These are phyloP conservation scores for Aureobasidium sp. DNA, from an alignment of 2,329 filamentous ascomycete genomes.

Conservation along the genomic window DNA sequence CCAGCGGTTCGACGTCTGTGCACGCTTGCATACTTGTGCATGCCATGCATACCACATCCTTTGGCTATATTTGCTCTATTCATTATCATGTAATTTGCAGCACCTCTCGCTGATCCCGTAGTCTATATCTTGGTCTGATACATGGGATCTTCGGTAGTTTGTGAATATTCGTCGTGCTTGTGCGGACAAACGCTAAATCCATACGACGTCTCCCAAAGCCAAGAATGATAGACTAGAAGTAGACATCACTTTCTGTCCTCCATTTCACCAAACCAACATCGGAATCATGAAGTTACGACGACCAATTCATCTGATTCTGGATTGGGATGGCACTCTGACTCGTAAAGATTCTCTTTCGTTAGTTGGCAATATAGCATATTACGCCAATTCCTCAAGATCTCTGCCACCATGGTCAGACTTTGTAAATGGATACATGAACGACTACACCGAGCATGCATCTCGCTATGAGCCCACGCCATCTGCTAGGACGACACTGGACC, in stretches of 20 bases:
- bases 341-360: constrained; percentile 38
- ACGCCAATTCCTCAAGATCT: background rate
- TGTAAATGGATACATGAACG: constrained; percentile 35
- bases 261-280: background rate
- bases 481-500: constrained; percentile 26
- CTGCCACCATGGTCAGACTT: constrained; percentile 32
- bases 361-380: constrained; percentile 32
- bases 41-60: too few species aligned
- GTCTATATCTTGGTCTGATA: too few species aligned
- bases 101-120: too few species aligned
- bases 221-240: too few species aligned
- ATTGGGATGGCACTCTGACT: constrained; percentile 44
- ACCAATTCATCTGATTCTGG: constrained; percentile 34
- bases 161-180: too few species aligned
- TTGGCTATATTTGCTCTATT: too few species aligned
- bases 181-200: too few species aligned
- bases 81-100: too few species aligned
- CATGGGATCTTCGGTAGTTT: too few species aligned
- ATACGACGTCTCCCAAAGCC: background rate
- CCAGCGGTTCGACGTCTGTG: background rate
- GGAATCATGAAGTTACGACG: background rate
- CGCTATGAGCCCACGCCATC: constrained; percentile 23
- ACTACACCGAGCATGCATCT: constrained; percentile 31
- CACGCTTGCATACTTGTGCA: background rate
- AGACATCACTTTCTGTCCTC: too few species aligned